A percentile compares a stretch with the other conserved stretches of the same genome.
phyloP scores from a whole-genome alignment of 2,329 filamentous ascomycete species.

The Hypoxylon sp. region DNA sequence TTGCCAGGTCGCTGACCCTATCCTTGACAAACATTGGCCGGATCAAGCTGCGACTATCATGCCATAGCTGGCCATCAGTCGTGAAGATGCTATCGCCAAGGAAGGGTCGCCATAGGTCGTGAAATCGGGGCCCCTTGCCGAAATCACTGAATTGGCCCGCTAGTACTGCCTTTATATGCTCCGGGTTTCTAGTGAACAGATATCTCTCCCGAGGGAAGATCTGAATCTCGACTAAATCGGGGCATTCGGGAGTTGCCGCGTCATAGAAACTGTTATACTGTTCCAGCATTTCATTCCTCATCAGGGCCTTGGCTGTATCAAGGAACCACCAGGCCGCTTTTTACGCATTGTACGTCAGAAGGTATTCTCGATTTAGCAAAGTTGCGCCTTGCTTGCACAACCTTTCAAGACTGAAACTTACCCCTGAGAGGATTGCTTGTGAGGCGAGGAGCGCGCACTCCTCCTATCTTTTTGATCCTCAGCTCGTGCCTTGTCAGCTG shows the following conservation, averaged over 20 bases:
- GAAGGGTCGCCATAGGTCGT: constrained; percentile 61
- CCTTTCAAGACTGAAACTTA: constrained; percentile 36
- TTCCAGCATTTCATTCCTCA: constrained; percentile 54
- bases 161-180: constrained; percentile 71
- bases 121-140: constrained; percentile 62
- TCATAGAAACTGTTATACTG: constrained; percentile 53
- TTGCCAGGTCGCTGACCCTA: constrained; percentile 64
- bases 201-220: constrained; percentile 55
- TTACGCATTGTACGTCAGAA: constrained; percentile 10
- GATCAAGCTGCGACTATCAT: constrained; percentile 67
- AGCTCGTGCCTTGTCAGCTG: constrained; percentile 45
- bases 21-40: constrained; percentile 67
- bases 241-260: constrained; percentile 52
- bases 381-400: neutral
- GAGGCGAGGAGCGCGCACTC: constrained; percentile 54
- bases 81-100: constrained; percentile 71
- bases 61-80: constrained; percentile 67
- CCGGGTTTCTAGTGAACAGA: constrained; percentile 66
- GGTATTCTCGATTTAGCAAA: neutral
- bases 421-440: constrained; percentile 56
- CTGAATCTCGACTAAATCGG: constrained; percentile 57
- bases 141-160: constrained; percentile 71
- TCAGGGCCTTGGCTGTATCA: constrained; percentile 50
- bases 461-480: constrained; percentile 54
- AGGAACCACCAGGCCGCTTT: constrained; percentile 49